Evolutionary conservation across 495 filamentous ascomycete genomes (phyloP), one percentile per base, ranked within the genome.

Genomic region (Annulohypoxylon maeteangense): DNA sequence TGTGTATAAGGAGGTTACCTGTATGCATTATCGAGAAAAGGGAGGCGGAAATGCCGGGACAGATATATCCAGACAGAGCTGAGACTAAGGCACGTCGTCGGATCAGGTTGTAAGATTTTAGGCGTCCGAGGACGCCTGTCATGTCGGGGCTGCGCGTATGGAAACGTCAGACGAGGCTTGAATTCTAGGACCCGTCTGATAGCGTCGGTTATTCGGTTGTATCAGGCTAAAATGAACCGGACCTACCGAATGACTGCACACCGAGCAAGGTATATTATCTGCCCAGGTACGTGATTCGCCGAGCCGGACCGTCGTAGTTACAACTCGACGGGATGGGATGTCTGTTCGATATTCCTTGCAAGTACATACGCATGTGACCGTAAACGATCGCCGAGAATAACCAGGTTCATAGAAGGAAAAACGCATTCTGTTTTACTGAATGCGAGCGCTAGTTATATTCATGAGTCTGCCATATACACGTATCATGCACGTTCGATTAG

Each of bases 401-500:
- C 23, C 20, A 20, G 34, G 0, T 31, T 18, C 31, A 64, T 40
- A 18, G 34, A 60, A 55, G 6, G 47, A 34, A 50, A 29, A 50
- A 29, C 44, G 66, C 56, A 57, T 62, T 62, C 44, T n/a, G 31
- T 62, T 54, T 25, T 31, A 53, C 14, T 59, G 29, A 42, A 66
- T 63, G 27, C 66, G 29, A 54, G 50, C 51, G 27, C 34, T 14
- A 65, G 40, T 53, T 70, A 70, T 67, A 62, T 70, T 45, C 62
- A 67, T 53, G 48, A 67, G 50, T 42, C 50, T 67, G 57, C 57
- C 65, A 62, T 67, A 62, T 72, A 68, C 60, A 65, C 47, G 40
- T 60, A 65, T 60, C 23, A 64, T 59, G 59, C 70, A 70, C 53
- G 50, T 62, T 57, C 38, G 59, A 69, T 47, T 65, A 62, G 61